phyloP scores from a whole-genome alignment of 768 basidiomycete genomes.

The Leccinum ochraceum region DNA sequence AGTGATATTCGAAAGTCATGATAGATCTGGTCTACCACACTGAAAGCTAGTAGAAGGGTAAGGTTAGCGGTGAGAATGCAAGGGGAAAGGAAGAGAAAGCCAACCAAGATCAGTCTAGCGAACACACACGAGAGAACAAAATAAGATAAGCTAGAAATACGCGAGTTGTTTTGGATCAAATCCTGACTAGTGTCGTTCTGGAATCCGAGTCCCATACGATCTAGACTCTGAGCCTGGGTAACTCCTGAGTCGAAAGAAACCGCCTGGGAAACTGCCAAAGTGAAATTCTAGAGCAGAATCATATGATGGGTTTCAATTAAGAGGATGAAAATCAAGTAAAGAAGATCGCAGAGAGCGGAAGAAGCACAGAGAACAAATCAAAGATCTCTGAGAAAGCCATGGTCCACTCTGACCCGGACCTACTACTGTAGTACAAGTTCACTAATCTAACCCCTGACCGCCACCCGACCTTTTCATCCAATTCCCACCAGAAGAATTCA shows the following conservation, averaged over 20 bases:
- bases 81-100: not conserved
- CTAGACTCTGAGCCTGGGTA: not conserved
- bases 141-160: not conserved
- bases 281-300: no score
- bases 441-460: no score
- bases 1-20: no score
- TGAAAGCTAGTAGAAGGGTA: not conserved
- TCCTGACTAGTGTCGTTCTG: not conserved
- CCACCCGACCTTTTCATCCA: no score
- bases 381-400: no score
- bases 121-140: not conserved
- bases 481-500: not conserved
- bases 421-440: no score
- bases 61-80: not conserved
- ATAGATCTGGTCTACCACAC: no score
- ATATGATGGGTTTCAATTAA: no score
- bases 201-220: not conserved
- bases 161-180: not conserved
- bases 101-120: not conserved
- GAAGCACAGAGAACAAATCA: no score
- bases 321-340: no score
- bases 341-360: no score
- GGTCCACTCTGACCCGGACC: no score
- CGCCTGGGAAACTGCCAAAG: not conserved
- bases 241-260: not conserved